A percentile compares a stretch with the other conserved stretches of the same genome.
Evolutionary conservation across 805 yeast species (phyloP).

Genomic region (Candida khao-thaluensis): DNA sequence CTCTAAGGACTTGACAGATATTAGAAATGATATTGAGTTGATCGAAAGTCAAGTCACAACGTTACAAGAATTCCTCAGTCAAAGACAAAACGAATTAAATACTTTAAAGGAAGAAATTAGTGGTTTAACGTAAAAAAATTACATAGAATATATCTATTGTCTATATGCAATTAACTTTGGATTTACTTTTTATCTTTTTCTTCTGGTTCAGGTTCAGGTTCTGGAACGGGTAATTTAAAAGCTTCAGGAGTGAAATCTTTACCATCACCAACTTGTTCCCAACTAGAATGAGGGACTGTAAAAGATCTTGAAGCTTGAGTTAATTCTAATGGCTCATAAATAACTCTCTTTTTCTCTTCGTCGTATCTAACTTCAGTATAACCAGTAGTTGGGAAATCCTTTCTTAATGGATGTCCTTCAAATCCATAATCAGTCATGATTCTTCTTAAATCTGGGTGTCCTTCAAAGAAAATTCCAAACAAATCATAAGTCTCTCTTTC

Average conservation of each 20-base stretch:
- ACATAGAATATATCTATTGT: constrained; percentile 6
- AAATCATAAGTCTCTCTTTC: constrained; percentile 88
- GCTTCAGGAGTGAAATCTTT: constrained; percentile 76
- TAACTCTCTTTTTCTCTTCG: constrained; percentile 85
- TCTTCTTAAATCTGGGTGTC: constrained; percentile 86
- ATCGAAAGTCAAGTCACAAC: constrained; percentile 76
- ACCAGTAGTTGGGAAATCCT: constrained; percentile 91
- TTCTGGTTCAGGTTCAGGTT: constrained; percentile 59
- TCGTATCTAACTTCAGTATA: constrained; percentile 89
- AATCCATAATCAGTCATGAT: constrained; percentile 90
- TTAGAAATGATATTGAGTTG: constrained; percentile 60
- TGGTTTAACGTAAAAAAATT: constrained; percentile 14
- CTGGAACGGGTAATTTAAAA: constrained; percentile 80
- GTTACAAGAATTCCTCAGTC: constrained; percentile 64
- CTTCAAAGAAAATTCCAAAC: constrained; percentile 84
- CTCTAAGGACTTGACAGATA: constrained; percentile 45
- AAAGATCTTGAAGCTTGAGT: constrained; percentile 93
- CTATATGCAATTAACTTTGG: constrained; percentile 4
- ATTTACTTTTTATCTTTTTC: constrained; percentile 33
- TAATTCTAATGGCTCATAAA: constrained; percentile 85
- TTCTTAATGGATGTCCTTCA: constrained; percentile 88
- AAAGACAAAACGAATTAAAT: constrained; percentile 60
- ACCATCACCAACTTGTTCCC: constrained; percentile 93
- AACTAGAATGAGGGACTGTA: constrained; percentile 81
- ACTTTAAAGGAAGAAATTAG: constrained; percentile 45